Conservation (phyloP, 1,139 yeast species). For the Saccharomyces hybrid region DNA sequence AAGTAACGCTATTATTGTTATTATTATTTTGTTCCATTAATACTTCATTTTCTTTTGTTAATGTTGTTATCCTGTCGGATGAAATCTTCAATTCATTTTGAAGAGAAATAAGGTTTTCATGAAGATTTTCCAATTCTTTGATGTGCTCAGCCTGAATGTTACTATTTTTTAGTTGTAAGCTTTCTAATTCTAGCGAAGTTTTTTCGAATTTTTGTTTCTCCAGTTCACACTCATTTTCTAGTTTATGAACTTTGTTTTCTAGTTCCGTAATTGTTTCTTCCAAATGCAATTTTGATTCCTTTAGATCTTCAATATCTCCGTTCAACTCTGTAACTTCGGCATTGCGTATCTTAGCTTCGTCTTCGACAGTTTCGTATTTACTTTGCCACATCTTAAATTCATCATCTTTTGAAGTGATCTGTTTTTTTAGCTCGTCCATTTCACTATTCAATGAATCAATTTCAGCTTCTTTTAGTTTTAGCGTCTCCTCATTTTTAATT, state of each 20-base stretch:
- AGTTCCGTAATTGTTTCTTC: conserved; percentile 16
- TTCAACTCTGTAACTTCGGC: conserved; percentile 25
- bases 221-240: conserved; percentile 16
- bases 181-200: conserved; percentile 22
- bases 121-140: conserved; percentile 33
- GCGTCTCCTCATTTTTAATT: conserved; percentile 2
- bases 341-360: conserved; percentile 22
- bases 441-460: background rate
- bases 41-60: conserved; percentile 21
- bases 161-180: conserved; percentile 19
- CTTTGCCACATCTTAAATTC: conserved; percentile 13
- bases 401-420: conserved; percentile 8
- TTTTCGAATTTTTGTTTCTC: conserved; percentile 24
- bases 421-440: conserved; percentile 11
- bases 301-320: conserved; percentile 15
- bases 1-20: background rate
- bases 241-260: conserved; percentile 15
- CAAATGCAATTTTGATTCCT: conserved; percentile 13
- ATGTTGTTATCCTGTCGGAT: conserved; percentile 21
- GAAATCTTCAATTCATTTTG: conserved; percentile 26
- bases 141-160: conserved; percentile 31
- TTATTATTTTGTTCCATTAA: conserved; percentile 8
- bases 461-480: conserved; percentile 5
- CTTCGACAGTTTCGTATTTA: conserved; percentile 20
- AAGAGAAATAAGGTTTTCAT: conserved; percentile 30